Conservation (phyloP, 2,329 filamentous ascomycete genomes). For the Corinectria fuckeliana region DNA sequence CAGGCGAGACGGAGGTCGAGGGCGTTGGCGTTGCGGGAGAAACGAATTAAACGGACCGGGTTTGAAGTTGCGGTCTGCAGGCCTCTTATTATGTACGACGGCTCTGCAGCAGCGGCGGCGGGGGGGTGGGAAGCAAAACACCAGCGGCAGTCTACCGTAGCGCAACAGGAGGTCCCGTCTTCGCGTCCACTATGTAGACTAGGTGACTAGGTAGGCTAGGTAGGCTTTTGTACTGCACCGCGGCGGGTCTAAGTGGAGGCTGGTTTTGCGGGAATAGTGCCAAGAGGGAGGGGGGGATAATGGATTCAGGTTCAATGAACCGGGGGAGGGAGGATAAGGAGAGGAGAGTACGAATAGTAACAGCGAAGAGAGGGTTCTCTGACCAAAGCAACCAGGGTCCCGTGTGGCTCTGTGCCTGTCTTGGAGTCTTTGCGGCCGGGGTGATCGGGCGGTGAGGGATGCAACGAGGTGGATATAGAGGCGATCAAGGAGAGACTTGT, state of each 20-base stretch:
- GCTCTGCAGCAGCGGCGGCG: conserved; percentile 4
- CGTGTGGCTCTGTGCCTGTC: conserved; percentile 9
- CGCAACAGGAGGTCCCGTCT: no score
- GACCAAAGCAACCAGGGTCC: background rate
- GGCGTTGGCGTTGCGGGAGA: conserved; percentile 28
- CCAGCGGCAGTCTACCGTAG: background rate
- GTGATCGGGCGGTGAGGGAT: conserved; percentile 38
- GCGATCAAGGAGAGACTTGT: background rate
- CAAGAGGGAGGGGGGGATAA: conserved; percentile 5
- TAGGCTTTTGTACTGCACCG: no score
- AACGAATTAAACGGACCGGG: conserved; percentile 20
- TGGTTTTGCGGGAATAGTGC: conserved; percentile 14
- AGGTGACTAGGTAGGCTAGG: no score
- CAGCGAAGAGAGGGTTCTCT: no score
- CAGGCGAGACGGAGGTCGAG: conserved; percentile 29
- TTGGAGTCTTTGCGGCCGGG: conserved; percentile 15
- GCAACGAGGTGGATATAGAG: conserved; percentile 9
- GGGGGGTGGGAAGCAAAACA: no score
- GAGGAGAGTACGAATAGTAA: background rate
- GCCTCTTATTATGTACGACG: conserved; percentile 17
- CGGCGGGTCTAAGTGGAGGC: conserved; percentile 12
- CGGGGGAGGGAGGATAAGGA: background rate
- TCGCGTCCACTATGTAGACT: no score
- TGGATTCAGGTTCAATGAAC: no score
- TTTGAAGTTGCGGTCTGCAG: conserved; percentile 40